phyloP scores from a whole-genome alignment of 2,329 filamentous ascomycete genomes.

The Beauveria australis region DNA sequence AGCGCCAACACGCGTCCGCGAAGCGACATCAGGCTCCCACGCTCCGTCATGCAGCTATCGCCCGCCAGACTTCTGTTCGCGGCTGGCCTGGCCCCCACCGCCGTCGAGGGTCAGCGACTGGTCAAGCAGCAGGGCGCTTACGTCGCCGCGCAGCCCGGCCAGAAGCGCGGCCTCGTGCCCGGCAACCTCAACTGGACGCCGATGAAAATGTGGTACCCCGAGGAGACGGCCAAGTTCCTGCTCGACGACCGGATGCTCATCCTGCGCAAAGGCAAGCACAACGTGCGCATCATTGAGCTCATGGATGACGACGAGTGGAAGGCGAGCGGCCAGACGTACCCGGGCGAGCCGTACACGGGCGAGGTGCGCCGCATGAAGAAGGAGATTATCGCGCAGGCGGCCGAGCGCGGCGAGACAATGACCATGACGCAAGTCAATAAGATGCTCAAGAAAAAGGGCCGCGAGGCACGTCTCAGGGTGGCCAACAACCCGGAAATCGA shows the following conservation, averaged over 20 bases:
- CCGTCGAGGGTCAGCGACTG: constrained; percentile 51
- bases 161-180: constrained; percentile 34
- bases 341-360: constrained; percentile 45
- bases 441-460: constrained; percentile 20
- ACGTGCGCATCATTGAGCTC: constrained; percentile 53
- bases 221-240: constrained; percentile 51
- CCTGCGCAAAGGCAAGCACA: constrained; percentile 56
- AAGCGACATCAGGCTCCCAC: constrained; percentile 51
- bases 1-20: constrained; percentile 41
- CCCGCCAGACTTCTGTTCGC: constrained; percentile 53
- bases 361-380: constrained; percentile 35
- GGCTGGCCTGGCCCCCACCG: constrained; percentile 48
- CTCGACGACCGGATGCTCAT: constrained; percentile 52
- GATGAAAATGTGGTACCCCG: constrained; percentile 49
- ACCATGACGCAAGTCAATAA: constrained; percentile 20
- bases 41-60: constrained; percentile 45
- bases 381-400: constrained; percentile 28
- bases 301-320: constrained; percentile 48
- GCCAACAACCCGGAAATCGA: constrained; percentile 34
- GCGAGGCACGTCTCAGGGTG: constrained; percentile 20
- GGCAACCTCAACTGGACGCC: constrained; percentile 52
- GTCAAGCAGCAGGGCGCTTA: constrained; percentile 49
- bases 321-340: constrained; percentile 40
- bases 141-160: constrained; percentile 45
- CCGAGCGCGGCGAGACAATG: constrained; percentile 21